Conservation (phyloP, 2,329 filamentous ascomycete genomes). For the Phoma herbarum region DNA sequence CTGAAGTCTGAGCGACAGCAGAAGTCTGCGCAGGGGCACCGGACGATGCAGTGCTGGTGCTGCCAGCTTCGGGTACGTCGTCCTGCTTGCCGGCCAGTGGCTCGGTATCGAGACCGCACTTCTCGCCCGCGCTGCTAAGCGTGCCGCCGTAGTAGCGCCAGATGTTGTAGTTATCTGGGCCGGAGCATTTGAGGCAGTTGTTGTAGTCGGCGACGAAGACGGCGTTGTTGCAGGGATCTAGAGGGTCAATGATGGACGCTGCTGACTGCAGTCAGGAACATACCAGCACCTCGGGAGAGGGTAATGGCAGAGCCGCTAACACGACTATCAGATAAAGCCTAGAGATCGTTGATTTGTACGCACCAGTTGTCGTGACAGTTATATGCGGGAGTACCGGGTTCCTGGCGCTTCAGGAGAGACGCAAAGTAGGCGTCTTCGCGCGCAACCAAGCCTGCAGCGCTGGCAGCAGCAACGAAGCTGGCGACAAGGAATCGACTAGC, state of each 20-base stretch:
- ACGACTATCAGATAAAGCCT: too few relatives aligned
- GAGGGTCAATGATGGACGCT: neutral
- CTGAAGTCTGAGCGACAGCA: constrained; percentile 16
- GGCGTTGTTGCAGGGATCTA: constrained; percentile 51
- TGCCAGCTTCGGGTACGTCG: constrained; percentile 28
- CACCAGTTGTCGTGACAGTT: constrained; percentile 62
- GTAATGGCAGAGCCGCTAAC: constrained; percentile 46
- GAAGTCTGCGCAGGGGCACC: constrained; percentile 17
- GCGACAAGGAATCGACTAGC: constrained; percentile 22
- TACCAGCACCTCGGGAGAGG: constrained; percentile 42
- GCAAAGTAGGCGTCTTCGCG: constrained; percentile 27
- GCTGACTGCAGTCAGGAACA: neutral
- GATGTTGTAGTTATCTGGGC: constrained; percentile 54
- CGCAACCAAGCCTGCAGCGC: constrained; percentile 18
- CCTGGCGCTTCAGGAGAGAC: constrained; percentile 55
- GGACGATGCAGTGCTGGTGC: constrained; percentile 18
- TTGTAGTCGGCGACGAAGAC: constrained; percentile 55
- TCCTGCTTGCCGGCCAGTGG: constrained; percentile 29
- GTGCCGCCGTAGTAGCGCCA: constrained; percentile 57
- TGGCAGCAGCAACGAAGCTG: constrained; percentile 24
- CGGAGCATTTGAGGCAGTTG: constrained; percentile 57
- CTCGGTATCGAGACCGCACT: constrained; percentile 32
- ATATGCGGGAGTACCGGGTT: constrained; percentile 56
- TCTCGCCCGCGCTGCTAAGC: constrained; percentile 44
- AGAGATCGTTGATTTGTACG: too few relatives aligned